phyloP scores from a whole-genome alignment of 108 stramenopile genomes.

The Epithemia pelagica region DNA sequence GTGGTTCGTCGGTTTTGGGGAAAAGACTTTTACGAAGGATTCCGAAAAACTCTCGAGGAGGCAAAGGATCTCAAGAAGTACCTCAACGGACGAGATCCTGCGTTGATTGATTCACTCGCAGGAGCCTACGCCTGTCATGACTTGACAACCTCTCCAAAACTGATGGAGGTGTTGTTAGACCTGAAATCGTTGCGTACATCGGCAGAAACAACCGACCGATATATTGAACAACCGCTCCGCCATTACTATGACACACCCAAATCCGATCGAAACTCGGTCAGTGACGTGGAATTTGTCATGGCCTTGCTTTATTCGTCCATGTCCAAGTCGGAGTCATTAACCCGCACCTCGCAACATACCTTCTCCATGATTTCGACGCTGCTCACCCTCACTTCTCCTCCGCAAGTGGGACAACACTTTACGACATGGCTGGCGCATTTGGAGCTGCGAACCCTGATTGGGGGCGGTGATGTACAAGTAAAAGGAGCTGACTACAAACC shows the following conservation, averaged over 20 bases:
- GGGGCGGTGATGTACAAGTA: background rate
- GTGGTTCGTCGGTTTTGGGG: background rate
- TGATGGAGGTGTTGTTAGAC: background rate
- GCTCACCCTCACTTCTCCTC: background rate
- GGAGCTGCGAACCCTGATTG: background rate
- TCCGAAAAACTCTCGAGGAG: background rate
- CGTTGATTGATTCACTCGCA: background rate
- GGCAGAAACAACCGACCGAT: background rate
- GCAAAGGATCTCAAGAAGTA: background rate
- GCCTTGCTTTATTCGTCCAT: background rate
- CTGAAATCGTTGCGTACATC: background rate
- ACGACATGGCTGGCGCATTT: background rate
- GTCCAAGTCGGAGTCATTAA: background rate
- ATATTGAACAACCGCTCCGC: background rate
- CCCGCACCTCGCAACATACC: background rate
- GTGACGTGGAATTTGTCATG: background rate
- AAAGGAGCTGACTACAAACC: background rate
- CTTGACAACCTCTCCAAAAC: background rate
- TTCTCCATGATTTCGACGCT: background rate
- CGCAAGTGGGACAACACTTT: background rate
- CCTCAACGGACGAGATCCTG: background rate
- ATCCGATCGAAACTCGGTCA: background rate
- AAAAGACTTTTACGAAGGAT: background rate
- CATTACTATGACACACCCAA: background rate
- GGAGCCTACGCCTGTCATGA: background rate